Evolutionary conservation across 1,284 basidiomycete genomes (phyloP), one percentile per base, ranked within the genome.

Genomic region (Coniferiporia sulphurascens): DNA sequence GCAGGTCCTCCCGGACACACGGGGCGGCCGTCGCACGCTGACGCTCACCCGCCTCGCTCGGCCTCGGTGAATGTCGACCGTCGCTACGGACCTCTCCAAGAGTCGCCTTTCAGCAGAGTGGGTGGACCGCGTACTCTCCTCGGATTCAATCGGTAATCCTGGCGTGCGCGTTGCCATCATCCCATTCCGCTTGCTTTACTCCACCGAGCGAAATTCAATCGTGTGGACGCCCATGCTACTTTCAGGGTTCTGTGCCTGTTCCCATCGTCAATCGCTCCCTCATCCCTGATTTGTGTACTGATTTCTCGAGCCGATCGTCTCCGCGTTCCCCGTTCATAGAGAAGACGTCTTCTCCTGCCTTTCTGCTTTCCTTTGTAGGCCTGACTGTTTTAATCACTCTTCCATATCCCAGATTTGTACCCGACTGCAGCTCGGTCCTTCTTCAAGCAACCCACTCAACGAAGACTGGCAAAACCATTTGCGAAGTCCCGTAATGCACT

Each of bases 61-160:
- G 58, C 62, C 5, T 60, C 59, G 34, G 60, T 55, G 22, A 63
- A 64, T 45, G 72, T 70, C 19, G 76, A 78, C 58, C 65, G 82
- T 51, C 82, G 78, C 50, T 91, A 87, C 65, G 87, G 87, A 0
- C 84, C 85, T 10, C 73, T 89, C 13, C 81, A 79, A 5, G 63
- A 72, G 22, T 84, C 86, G 27, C 79, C 70, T 8, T 88, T 82
- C 82, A 90, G 88, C 71, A 89, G 84, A 71, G 89, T 87, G 38
- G 74, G 82, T 22, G 88, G 89, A 4, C 88, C 88, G 4, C 55
- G 72, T 27, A 69, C 76, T 21, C 72, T 88, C 54, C 76, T 78
- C 43, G 88, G 88, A 35, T 81, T 90, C 79, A 78, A 82, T 64
- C 78, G 88, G 69, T 89, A 71, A 82, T 53, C 12, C 43, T 10